A percentile compares a stretch with the other conserved stretches of the same genome.
Conservation (phyloP, 2,329 filamentous ascomycete species). For the Amylocarpus encephaloides region DNA sequence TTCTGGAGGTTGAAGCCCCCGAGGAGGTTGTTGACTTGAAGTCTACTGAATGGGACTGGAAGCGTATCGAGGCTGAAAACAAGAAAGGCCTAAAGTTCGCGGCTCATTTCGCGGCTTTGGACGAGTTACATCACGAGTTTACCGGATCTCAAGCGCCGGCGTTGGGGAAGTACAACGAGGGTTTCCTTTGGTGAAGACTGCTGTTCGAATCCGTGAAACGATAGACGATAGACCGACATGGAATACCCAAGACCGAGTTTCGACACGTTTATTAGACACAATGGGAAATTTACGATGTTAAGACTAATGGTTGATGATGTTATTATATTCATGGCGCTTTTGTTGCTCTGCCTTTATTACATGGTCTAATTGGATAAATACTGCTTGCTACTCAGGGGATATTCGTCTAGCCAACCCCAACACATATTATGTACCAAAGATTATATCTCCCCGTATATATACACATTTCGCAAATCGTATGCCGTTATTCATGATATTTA, state of each 20-base stretch:
- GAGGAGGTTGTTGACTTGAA: conserved; percentile 1
- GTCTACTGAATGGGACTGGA: conserved; percentile 48
- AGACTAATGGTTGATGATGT: not conserved
- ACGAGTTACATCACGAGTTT: conserved; percentile 40
- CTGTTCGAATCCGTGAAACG: not conserved
- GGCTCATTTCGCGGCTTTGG: conserved; percentile 50
- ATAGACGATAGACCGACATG: conserved; percentile 3
- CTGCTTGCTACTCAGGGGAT: too few species aligned
- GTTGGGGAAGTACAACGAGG: conserved; percentile 28
- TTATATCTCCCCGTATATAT: not conserved
- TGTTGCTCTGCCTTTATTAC: not conserved
- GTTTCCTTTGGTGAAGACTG: conserved; percentile 23
- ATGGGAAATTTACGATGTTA: not conserved
- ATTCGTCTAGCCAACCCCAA: too few species aligned
- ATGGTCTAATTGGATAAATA: not conserved
- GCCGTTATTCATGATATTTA: not conserved
- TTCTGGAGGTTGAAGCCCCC: conserved; percentile 10
- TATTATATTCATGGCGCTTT: not conserved
- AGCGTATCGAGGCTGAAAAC: conserved; percentile 47
- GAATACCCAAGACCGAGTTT: not conserved
- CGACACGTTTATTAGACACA: not conserved
- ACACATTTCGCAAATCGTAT: not conserved
- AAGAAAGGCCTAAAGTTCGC: conserved; percentile 50
- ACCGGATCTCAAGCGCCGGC: conserved; percentile 28
- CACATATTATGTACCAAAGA: too few species aligned